Base-by-base conservation (phyloP, 345 rosid genomes). In the Populus ilicifolia region DNA sequence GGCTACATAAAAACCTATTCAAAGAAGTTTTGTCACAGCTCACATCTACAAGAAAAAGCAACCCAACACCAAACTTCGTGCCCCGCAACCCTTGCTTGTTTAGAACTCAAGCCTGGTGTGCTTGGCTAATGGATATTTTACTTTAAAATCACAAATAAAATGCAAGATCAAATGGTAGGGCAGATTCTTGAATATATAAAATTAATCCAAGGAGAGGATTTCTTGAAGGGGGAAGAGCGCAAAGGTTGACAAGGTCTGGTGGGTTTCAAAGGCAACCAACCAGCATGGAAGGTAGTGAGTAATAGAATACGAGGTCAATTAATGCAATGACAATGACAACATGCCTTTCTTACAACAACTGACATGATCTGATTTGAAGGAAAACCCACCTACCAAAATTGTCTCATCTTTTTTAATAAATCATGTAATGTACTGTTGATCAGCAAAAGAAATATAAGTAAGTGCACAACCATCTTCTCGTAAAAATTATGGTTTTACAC, bases 351-450 rank as follows among this genome's bases (percentile, higher is more conserved):
- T 41, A 20, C 63, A 33, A 73, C 50, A 59, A 50, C 65, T 62
- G 8, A 5, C 41, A 80, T 71, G 77, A 70, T 67, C 46, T 65
- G 76, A 70, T 71, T 56, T 65, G 76, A 80, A 59, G 38, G 13
- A 46, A 25, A 72, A 77, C 72, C 77, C 72, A 50, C 81, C 71
- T 18, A 44, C 77, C 69, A 66, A 71, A 76, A 38, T 33, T 2
- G 35, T 3, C 3, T 33, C 33, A 2, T 33, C 35, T 33, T 33
- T 33, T 30, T 2, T 30, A 30, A 30, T 30, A 30, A 30, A 30
- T 30, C 33, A 30, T 30, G 33, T 30, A 30, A 30, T 30, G 33
- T 30, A 30, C 4, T 30, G 33, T 30, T 30, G 3, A 30, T 30
- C 33, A 30, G 33, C 33, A 30, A 30, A 30, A 30, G 2, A 30